Conservation (phyloP, 140 eudicot genomes). For the Erigeron philadelphicus region DNA sequence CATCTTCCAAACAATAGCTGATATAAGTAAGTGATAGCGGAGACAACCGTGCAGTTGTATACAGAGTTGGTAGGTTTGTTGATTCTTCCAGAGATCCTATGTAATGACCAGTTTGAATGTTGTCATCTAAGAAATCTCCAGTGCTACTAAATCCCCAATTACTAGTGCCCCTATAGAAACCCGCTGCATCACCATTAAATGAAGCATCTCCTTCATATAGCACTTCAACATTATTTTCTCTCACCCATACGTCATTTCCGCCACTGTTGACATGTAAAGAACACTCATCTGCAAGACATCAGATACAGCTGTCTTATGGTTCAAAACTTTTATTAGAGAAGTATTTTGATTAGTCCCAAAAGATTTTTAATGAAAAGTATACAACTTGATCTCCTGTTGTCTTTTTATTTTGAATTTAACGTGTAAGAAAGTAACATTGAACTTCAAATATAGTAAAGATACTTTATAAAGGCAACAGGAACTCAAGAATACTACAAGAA, state of each 20-base stretch:
- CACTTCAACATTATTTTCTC: conserved; percentile 36
- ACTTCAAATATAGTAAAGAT: too few species aligned
- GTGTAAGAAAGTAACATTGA: too few species aligned
- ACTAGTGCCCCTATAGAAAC: conserved; percentile 31
- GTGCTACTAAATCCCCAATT: conserved; percentile 82
- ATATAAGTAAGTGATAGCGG: conserved; percentile 72
- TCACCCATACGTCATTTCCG: conserved; percentile 43
- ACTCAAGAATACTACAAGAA: too few species aligned
- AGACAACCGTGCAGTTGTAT: conserved; percentile 62
- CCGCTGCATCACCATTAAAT: conserved; percentile 49
- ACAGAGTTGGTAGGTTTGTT: conserved; percentile 43
- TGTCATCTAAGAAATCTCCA: conserved; percentile 77
- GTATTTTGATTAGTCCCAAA: too few species aligned
- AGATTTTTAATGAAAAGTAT: too few species aligned
- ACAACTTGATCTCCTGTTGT: too few species aligned
- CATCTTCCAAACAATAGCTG: conserved; percentile 71
- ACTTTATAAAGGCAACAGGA: too few species aligned
- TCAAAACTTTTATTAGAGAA: too few species aligned
- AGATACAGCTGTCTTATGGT: too few species aligned
- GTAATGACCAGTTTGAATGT: conserved; percentile 43
- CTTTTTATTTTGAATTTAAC: too few species aligned
- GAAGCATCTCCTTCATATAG: conserved; percentile 62
- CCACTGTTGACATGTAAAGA: conserved; percentile 76
- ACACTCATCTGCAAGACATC: conserved; percentile 51
- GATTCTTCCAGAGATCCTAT: conserved; percentile 34